Evolutionary conservation across 2,329 filamentous ascomycete genomes (phyloP), one percentile per base, ranked within the genome.

Genomic region (Xylaria digitata): DNA sequence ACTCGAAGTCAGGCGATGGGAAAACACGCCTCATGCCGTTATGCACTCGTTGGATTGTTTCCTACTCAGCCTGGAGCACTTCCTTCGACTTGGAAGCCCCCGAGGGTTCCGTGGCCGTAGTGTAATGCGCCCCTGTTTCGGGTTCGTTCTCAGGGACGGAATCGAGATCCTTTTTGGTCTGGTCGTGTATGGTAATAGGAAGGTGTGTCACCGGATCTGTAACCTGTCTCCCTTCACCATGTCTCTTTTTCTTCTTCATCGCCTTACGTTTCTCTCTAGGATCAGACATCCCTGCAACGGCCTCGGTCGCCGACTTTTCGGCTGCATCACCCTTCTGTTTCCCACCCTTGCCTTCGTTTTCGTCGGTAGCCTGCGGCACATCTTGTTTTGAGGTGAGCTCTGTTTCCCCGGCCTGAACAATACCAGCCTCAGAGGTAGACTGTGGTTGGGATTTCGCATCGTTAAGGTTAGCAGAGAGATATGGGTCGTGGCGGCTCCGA

Each of bases 191-290:
- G 42, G 80, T 82, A 54, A 92, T 84, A 1, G 90, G 89, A 2
- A 92, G 81, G 77, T 92, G 90, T 1, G 90, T 93, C 45, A 92
- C 84, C 0, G 90, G 90, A 73, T 93, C 90, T 1, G 90, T 92
- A 53, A 92, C 90, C 74, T 90, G 84, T 66, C 84, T 80, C n/a
- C 84, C 82, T n/a, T 80, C 82, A 49, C 80, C 80, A 56, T 83
- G 80, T 53, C 78, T 76, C 56, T 80, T 80, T 11, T 72, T 77
- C 64, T 81, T 82, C 71, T 85, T 84, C 74, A 83, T 82, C 7
- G 80, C 78, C 63, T 85, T 85, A 26, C 83, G 81, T 73, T 84
- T 82, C 65, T 83, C 77, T 69, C 79, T 84, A 1, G 82, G 80
- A 57, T 85, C 80, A 34, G 80, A 70, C 1, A 79, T 71, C n/a